Percentiles rank a stretch among this genome's conserved stretches.
Evolutionary conservation across 192 early-diverging fungal genomes (phyloP).

Genomic region (Entomortierella beljakovae): DNA sequence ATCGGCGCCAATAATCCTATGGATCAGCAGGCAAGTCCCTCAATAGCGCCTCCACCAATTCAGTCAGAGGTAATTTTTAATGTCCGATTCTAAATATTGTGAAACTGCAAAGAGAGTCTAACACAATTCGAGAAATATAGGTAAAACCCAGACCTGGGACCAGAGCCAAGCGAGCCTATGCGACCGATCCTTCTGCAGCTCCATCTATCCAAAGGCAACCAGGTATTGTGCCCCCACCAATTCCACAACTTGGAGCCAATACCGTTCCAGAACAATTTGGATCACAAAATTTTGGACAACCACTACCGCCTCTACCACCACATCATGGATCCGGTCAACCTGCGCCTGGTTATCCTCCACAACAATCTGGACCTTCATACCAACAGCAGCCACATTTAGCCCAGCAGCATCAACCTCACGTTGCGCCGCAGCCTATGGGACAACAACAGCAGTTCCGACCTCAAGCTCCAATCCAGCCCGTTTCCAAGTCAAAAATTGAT

Average conservation of each 20-base stretch:
- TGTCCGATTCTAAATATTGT: neutral
- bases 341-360: conserved; percentile 14
- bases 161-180: conserved; percentile 46
- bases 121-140: neutral
- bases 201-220: conserved; percentile 13
- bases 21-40: conserved; percentile 10
- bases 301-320: too few species aligned
- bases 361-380: conserved; percentile 4
- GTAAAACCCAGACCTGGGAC: conserved; percentile 29
- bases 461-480: conserved; percentile 32
- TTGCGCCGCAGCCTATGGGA: conserved; percentile 4
- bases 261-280: conserved; percentile 4
- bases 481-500: conserved; percentile 80
- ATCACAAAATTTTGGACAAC: conserved; percentile 23
- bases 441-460: conserved; percentile 34
- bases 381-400: conserved; percentile 38
- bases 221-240: conserved; percentile 18
- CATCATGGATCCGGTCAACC: conserved; percentile 3
- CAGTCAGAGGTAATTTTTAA: conserved; percentile 32
- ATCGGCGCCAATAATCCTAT: conserved; percentile 9
- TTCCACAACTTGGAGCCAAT: conserved; percentile 10
- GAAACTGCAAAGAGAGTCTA: neutral
- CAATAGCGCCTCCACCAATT: neutral
- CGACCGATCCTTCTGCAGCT: conserved; percentile 34
- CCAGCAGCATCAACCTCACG: conserved; percentile 26